phyloP scores from a whole-genome alignment of 768 basidiomycete genomes.

The Dendrothele bispora region DNA sequence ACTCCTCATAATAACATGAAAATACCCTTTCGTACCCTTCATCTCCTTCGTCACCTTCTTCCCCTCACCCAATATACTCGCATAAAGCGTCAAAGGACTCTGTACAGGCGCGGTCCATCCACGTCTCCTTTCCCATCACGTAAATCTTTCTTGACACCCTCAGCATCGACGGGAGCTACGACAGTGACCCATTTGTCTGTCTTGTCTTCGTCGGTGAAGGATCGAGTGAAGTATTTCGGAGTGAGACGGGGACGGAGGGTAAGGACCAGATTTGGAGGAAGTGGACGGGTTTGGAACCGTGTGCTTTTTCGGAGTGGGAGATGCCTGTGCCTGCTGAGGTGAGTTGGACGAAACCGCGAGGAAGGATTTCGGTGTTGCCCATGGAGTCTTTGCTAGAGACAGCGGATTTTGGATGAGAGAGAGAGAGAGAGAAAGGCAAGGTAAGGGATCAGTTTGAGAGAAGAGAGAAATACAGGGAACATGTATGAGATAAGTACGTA shows the following conservation, averaged over 20 bases:
- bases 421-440: no score
- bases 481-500: conserved; percentile 43
- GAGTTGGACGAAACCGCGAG: conserved; percentile 87
- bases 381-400: conserved; percentile 78
- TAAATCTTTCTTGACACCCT: conserved; percentile 51
- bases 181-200: conserved; percentile 66
- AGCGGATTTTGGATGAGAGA: no score
- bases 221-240: conserved; percentile 86
- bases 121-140: conserved; percentile 71
- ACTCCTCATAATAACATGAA: conserved; percentile 84
- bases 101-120: conserved; percentile 82
- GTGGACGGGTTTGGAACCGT: conserved; percentile 44
- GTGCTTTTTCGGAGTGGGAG: conserved; percentile 64
- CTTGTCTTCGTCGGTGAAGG: conserved; percentile 85
- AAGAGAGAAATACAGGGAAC: background rate
- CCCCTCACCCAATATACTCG: conserved; percentile 66
- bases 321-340: conserved; percentile 93
- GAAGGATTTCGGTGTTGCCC: conserved; percentile 87
- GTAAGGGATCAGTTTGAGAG: background rate
- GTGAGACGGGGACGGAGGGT: conserved; percentile 44
- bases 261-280: conserved; percentile 57
- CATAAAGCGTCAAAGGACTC: conserved; percentile 66
- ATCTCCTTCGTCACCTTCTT: conserved; percentile 55
- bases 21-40: conserved; percentile 62
- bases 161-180: conserved; percentile 68